Evolutionary conservation across 352 stramenopile genomes (phyloP), one percentile per base, ranked within the genome.

Genomic region (Pythium aquatile): DNA sequence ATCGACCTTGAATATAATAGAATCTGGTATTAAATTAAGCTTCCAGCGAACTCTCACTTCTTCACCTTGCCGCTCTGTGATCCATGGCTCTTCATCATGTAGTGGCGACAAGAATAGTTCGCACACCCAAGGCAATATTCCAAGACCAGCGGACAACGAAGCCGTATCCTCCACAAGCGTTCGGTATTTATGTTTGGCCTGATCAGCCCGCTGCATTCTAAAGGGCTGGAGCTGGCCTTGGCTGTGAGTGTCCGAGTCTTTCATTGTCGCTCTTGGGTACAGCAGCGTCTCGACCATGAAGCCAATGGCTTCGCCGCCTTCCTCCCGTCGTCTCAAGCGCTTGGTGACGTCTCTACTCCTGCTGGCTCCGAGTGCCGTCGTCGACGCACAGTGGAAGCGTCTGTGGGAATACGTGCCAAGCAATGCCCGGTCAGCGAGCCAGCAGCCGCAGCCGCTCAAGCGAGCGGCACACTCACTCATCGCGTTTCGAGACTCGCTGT

Each of bases 401-500:
- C 62, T 87, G 16, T 90, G 78, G 74, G 68, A 77, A 30, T 72
- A 72, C 54, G 63, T 62, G 3, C 54, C 65, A 2, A 55, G 20
- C 29, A 61, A 40, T 17, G 39, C 55, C 2, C 14, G 37, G 24
- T 17, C 30, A 5, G 26, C 54, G 10, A 60, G 33, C 40, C 26
- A 58, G 32, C 32, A 61, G 30, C 0, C 37, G 14, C 48, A 61
- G 64, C 14, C 79, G 81, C 58, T 76, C 61, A 76, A 75, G 26
- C 81, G 83, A 8, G 78, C 79, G 3, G 83, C 79, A 20, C 83
- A 93, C 40, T 77, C 72, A 0, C 71, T 89, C 44, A 55, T 79
- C 13, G 51, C 60, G 3, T 79, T 82, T 52, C 49, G 80, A 9
- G 77, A 93, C 58, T 62, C 65, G 11, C 58, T 93, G 33, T 91